A percentile compares a stretch with the other conserved stretches of the same genome.
These are phyloP conservation scores for Penicillium desertorum DNA, from an alignment of 495 filamentous ascomycete species.

Conservation along the genomic window DNA sequence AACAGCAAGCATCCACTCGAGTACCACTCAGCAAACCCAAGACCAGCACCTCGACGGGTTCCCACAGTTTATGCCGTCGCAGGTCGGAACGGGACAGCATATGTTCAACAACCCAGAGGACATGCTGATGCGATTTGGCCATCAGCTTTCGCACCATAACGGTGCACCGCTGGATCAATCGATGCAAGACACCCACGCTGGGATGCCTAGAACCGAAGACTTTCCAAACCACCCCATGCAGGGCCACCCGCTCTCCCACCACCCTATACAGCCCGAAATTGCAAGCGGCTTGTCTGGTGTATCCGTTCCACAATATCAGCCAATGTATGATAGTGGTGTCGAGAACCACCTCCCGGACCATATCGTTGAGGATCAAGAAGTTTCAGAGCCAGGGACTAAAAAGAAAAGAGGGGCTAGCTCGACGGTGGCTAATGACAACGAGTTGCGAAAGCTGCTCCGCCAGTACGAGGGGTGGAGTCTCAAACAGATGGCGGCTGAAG, in stretches of 20 bases:
- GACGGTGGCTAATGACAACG: slow-evolving; percentile 84
- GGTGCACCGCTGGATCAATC: slow-evolving; percentile 51
- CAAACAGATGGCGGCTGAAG: slow-evolving; percentile 79
- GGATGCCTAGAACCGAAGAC: slow-evolving; percentile 46
- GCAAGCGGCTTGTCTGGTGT: slow-evolving; percentile 31
- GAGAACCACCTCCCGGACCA: slow-evolving; percentile 66
- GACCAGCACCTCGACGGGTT: slow-evolving; percentile 58
- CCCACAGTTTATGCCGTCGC: slow-evolving; percentile 52
- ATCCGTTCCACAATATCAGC: slow-evolving; percentile 55
- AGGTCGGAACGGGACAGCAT: slow-evolving; percentile 52
- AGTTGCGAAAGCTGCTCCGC: slow-evolving; percentile 80
- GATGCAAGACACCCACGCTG: slow-evolving; percentile 50
- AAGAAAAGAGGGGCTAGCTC: slow-evolving; percentile 68
- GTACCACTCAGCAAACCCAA: slow-evolving; percentile 63
- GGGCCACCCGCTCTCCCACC: slow-evolving; percentile 42
- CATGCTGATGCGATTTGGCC: slow-evolving; percentile 58
- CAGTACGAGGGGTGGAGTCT: slow-evolving; percentile 72
- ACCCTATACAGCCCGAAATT: slow-evolving; percentile 39
- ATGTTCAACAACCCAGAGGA: slow-evolving; percentile 61
- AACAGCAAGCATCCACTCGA: slow-evolving; percentile 76
- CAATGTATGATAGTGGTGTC: slow-evolving; percentile 61
- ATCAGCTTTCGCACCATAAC: slow-evolving; percentile 56
- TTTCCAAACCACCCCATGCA: slow-evolving; percentile 53
- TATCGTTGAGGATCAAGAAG: slow-evolving; percentile 61
- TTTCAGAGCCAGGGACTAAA: slow-evolving; percentile 59